These are phyloP conservation scores for Puccinia horiana DNA, from an alignment of 1,284 basidiomycete species.

Conservation along the genomic window DNA sequence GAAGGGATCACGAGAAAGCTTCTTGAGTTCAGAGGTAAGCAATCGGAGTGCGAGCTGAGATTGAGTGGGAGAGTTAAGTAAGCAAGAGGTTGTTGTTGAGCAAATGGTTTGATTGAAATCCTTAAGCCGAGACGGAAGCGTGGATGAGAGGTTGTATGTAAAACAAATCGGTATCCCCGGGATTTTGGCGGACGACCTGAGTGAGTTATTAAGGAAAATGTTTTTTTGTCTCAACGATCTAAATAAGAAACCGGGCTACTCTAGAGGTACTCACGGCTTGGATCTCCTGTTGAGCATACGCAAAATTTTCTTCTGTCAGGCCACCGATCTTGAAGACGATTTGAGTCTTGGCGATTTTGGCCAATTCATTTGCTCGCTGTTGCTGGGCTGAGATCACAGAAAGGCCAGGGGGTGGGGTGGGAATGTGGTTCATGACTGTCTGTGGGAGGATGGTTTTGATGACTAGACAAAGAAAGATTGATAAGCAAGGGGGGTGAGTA, in stretches of 20 bases:
- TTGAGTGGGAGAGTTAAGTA: constrained; percentile 64
- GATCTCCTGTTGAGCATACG: constrained; percentile 48
- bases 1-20: constrained; percentile 79
- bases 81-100: constrained; percentile 68
- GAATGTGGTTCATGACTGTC: constrained; percentile 18
- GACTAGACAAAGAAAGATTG: too few species aligned
- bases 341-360: constrained; percentile 47
- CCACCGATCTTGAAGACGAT: constrained; percentile 49
- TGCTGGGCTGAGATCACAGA: constrained; percentile 41
- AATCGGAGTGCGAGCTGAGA: constrained; percentile 75
- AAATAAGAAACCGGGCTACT: neutral
- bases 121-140: constrained; percentile 63
- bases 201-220: neutral
- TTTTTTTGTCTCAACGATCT: too few species aligned
- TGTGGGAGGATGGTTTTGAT: neutral
- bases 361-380: constrained; percentile 46
- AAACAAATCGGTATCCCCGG: constrained; percentile 89
- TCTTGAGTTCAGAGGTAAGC: constrained; percentile 78
- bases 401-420: constrained; percentile 32
- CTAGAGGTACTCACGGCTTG: constrained; percentile 28
- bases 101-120: constrained; percentile 65
- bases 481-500: neutral
- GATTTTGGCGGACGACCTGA: constrained; percentile 89
- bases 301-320: constrained; percentile 48
- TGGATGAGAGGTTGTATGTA: constrained; percentile 89